Conservation (phyloP, 495 filamentous ascomycete genomes). For the Aspergillus avenaceus region DNA sequence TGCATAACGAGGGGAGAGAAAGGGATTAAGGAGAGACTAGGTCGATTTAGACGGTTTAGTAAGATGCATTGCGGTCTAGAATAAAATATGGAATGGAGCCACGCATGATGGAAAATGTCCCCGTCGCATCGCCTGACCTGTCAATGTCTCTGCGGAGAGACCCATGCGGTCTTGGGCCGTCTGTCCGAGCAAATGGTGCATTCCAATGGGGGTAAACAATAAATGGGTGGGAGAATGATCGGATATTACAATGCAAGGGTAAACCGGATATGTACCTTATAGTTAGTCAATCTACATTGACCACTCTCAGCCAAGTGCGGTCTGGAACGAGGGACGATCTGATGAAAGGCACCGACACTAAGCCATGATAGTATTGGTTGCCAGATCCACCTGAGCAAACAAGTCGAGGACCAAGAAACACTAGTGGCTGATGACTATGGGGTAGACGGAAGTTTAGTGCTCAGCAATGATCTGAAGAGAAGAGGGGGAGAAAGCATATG, state of each 20-base stretch:
- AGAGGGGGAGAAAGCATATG: not conserved
- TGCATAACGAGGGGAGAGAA: constrained; percentile 12
- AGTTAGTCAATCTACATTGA: not conserved
- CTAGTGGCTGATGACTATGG: not conserved
- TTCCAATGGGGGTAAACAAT: not conserved
- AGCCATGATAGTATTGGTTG: not conserved
- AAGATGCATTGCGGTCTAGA: constrained; percentile 8
- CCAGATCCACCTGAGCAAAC: not conserved
- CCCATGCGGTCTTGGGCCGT: constrained; percentile 8
- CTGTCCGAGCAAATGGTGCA: constrained; percentile 1
- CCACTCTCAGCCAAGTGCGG: not conserved
- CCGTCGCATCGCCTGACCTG: constrained; percentile 19
- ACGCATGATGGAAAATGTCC: constrained; percentile 5
- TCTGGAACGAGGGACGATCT: constrained; percentile 1
- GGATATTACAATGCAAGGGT: constrained; percentile 7
- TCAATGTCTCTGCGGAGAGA: constrained; percentile 3
- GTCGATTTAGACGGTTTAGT: not conserved
- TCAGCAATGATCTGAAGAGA: not conserved
- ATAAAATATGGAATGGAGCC: constrained; percentile 4
- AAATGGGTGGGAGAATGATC: not conserved
- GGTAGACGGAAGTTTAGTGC: not conserved
- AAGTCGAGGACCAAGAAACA: not conserved
- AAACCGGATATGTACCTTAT: not conserved
- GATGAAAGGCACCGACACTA: not conserved
- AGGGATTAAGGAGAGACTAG: constrained; percentile 8